A percentile compares a stretch with the other conserved stretches of the same genome.
Conservation (phyloP, 805 yeast species). For the Nakazawaea siamensis region DNA sequence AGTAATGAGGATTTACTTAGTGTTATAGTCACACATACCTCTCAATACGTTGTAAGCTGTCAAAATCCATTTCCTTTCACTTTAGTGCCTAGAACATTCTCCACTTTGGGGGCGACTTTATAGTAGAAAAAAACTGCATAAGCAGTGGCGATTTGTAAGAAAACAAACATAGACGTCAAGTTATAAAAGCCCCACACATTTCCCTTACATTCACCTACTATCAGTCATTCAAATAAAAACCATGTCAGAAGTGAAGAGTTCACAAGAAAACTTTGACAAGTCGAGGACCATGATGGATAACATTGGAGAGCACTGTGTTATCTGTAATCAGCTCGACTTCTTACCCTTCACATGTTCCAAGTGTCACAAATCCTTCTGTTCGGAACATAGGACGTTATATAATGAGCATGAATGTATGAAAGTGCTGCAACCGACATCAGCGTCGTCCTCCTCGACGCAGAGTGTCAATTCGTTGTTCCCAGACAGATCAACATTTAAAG, state of each 20-base stretch:
- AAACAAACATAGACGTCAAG: no score
- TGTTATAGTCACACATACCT: no score
- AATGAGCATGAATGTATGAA: conserved; percentile 22
- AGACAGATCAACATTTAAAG: conserved; percentile 4
- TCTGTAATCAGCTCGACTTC: conserved; percentile 48
- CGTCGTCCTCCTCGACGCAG: conserved; percentile 8
- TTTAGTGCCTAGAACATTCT: no score
- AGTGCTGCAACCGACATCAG: conserved; percentile 11
- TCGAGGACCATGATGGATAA: conserved; percentile 31
- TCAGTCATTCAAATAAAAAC: no score
- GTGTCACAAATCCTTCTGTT: conserved; percentile 38
- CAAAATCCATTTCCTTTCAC: no score
- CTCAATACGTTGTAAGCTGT: no score
- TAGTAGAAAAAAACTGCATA: no score
- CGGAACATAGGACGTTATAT: conserved; percentile 35
- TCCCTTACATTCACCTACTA: no score
- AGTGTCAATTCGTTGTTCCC: not conserved
- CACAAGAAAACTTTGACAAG: conserved; percentile 11
- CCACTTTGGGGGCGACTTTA: no score
- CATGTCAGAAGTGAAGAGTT: not conserved
- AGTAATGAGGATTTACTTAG: no score
- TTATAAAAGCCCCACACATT: no score
- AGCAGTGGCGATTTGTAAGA: no score
- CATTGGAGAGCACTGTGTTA: conserved; percentile 48
- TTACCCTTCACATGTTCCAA: conserved; percentile 48